These are phyloP conservation scores for Zoysia matrella DNA, from an alignment of 202 grass and related monocot genomes.

Conservation along the genomic window DNA sequence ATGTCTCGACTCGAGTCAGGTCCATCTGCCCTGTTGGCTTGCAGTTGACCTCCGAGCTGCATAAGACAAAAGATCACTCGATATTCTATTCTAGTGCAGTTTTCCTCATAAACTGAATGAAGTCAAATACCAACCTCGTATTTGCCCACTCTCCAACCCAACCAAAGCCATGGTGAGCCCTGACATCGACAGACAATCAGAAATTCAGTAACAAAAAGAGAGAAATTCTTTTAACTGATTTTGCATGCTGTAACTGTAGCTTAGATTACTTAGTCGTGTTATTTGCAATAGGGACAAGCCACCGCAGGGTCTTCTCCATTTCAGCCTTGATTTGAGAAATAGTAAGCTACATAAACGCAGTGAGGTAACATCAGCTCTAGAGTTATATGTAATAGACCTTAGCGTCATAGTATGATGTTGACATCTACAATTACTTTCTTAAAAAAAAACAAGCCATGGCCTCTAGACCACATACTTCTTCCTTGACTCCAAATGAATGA, in stretches of 20 bases:
- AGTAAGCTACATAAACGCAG: conserved; percentile 58
- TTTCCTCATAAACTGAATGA: conserved; percentile 23
- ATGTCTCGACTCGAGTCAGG: conserved; percentile 80
- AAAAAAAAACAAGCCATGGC: not conserved
- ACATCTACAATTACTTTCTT: conserved; percentile 24
- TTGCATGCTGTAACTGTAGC: conserved; percentile 30
- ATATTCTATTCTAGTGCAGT: conserved; percentile 32
- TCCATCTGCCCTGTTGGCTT: conserved; percentile 73
- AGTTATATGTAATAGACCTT: conserved; percentile 15
- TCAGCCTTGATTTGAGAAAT: conserved; percentile 87
- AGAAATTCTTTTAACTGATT: not conserved
- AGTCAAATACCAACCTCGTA: conserved; percentile 62
- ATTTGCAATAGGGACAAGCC: conserved; percentile 90
- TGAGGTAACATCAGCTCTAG: conserved; percentile 36
- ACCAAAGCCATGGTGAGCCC: conserved; percentile 96
- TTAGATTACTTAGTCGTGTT: conserved; percentile 92
- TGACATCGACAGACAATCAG: conserved; percentile 38
- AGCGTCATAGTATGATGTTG: conserved; percentile 21
- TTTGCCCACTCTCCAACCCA: conserved; percentile 99
- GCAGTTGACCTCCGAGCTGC: conserved; percentile 78
- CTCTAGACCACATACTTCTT: conserved; percentile 72
- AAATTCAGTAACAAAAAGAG: conserved; percentile 39
- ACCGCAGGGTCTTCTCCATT: conserved; percentile 90
- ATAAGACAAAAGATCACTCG: conserved; percentile 16
- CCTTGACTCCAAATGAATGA: conserved; percentile 65